Base-by-base conservation (phyloP, 345 rosid genomes). In the Eutrema japonicum region DNA sequence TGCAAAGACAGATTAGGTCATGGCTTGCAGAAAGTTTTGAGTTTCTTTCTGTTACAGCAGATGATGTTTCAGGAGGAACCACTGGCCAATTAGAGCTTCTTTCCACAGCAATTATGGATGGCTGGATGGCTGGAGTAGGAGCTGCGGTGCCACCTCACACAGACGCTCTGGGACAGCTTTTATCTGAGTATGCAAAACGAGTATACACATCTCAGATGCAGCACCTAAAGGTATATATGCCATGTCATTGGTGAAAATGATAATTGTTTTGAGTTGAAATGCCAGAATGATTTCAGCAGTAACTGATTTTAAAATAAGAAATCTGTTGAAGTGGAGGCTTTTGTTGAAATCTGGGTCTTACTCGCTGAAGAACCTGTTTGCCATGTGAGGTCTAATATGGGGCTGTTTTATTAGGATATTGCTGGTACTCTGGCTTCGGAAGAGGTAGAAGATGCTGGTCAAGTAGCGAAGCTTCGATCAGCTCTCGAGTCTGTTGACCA, bases 41-140 rank as follows among this genome's bases (percentile, higher is more conserved):
- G 37, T 96, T 90, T 83, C 98, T 96, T 58, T 92, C 98, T 82
- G 80, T 96, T 61, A 85, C 93, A 4, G 89, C 83, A 56, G 96
- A 90, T 72, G 98, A 96, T 68, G 87, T 82, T 57, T 80, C 87
- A 4, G 97, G 92, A 26, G 94, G 97, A 60, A 78, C 84, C 45
- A 83, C 91, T 64, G 99, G 98, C 49, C 98, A 96, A 53, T 78
- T 96, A 75, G 99, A 96, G 83, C 99, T 96, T 80, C 96, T 96
- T 72, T 92, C 99, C 43, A 96, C 97, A 26, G 99, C 98, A 59
- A 89, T 96, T 62, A 92, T 96, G 98, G 99, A 96, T 83, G 98
- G 98, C 59, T 96, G 99, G 99, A 96, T 96, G 99, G 99, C 98
- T 77, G 99, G 99, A 40, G 88, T 96, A 13, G 99, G 99, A 77